A percentile compares a stretch with the other conserved stretches of the same genome.
These are phyloP conservation scores for Xylaria sp. DNA, from an alignment of 2,329 filamentous ascomycete species.

Conservation along the genomic window DNA sequence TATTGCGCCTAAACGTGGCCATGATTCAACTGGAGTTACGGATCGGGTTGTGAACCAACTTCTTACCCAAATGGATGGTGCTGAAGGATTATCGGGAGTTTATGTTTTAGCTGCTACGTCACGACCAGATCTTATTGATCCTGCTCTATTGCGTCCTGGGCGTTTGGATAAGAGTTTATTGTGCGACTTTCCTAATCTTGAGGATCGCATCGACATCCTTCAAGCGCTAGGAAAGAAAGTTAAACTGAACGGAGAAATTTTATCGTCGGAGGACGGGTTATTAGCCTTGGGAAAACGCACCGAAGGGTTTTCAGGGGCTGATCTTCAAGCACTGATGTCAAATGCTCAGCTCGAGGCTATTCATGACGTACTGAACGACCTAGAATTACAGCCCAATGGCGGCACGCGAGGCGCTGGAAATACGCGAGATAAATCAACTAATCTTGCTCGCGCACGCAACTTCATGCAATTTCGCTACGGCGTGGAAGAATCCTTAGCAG, in stretches of 20 bases:
- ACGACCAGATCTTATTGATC: conserved; percentile 93
- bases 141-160: conserved; percentile 88
- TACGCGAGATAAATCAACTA: conserved; percentile 49
- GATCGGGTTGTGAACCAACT: conserved; percentile 98
- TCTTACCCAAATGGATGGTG: conserved; percentile 98
- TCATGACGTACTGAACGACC: conserved; percentile 83
- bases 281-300: conserved; percentile 81
- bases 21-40: conserved; percentile 98
- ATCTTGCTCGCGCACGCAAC: conserved; percentile 55
- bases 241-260: conserved; percentile 74
- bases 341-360: conserved; percentile 98
- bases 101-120: conserved; percentile 96
- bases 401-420: conserved; percentile 52
- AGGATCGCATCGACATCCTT: conserved; percentile 90
- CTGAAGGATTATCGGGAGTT: conserved; percentile 91
- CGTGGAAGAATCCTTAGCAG: conserved; percentile 60
- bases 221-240: conserved; percentile 84
- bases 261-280: conserved; percentile 65
- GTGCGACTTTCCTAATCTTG: conserved; percentile 83
- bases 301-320: conserved; percentile 91
- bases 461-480: conserved; percentile 90
- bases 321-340: conserved; percentile 93
- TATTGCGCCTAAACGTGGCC: conserved; percentile 95
- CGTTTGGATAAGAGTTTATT: conserved; percentile 92
- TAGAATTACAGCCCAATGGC: conserved; percentile 49